These are phyloP conservation scores for Scheffersomyces parashehatae DNA, from an alignment of 1,139 yeast genomes.

Conservation along the genomic window DNA sequence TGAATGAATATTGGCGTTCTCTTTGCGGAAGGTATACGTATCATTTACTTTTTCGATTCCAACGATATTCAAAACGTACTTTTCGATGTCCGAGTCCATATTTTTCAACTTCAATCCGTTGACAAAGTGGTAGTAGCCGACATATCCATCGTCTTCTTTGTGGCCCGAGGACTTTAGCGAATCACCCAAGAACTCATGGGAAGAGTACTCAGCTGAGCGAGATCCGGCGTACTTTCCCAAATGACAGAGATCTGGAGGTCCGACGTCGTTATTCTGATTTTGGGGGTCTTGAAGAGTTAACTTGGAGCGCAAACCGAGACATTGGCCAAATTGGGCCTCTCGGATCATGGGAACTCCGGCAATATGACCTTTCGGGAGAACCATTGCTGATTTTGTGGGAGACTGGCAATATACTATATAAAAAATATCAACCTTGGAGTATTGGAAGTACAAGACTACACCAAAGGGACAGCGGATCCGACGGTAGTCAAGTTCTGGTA, in stretches of 20 bases:
- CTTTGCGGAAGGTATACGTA: slow-evolving; percentile 16
- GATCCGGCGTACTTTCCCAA: slow-evolving; percentile 40
- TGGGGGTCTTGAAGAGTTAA: background rate
- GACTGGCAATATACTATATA: too few species aligned
- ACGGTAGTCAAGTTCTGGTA: too few species aligned
- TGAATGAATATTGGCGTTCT: slow-evolving; percentile 1
- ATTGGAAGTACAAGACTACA: too few species aligned
- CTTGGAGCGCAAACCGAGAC: slow-evolving; percentile 24
- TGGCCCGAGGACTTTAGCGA: slow-evolving; percentile 7
- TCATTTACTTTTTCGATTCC: slow-evolving; percentile 25
- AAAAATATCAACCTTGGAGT: too few species aligned
- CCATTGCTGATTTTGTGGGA: slow-evolving; percentile 2
- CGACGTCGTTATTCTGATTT: slow-evolving; percentile 12
- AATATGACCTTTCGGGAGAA: slow-evolving; percentile 3
- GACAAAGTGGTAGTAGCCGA: slow-evolving; percentile 41
- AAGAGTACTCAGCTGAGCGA: slow-evolving; percentile 27
- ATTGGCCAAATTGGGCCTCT: slow-evolving; percentile 31
- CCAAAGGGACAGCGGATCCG: too few species aligned
- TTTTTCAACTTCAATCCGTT: slow-evolving; percentile 33
- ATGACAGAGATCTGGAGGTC: slow-evolving; percentile 44
- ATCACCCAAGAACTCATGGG: slow-evolving; percentile 28
- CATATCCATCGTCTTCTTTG: slow-evolving; percentile 39
- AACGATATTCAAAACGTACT: slow-evolving; percentile 27
- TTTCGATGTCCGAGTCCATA: slow-evolving; percentile 27
- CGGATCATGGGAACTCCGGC: slow-evolving; percentile 14